Percentiles rank a stretch among this genome's conserved stretches.
Evolutionary conservation across 1,139 yeast species (phyloP).

Genomic region (Candida tetrigidarum): DNA sequence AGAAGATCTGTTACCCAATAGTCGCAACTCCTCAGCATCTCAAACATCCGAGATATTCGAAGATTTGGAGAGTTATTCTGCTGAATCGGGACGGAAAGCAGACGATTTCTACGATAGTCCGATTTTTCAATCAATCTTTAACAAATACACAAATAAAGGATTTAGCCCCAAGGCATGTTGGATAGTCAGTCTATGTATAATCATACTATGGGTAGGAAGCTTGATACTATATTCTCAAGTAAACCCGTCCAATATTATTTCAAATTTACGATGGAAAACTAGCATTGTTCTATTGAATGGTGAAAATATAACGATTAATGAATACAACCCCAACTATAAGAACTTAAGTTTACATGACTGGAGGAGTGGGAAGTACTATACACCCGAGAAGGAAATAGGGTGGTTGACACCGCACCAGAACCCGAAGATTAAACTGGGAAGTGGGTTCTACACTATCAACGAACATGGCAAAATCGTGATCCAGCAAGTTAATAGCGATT

Average conservation of each 20-base stretch:
- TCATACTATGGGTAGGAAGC: slow-evolving; percentile 32
- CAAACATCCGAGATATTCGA: slow-evolving; percentile 35
- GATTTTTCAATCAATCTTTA: slow-evolving; percentile 28
- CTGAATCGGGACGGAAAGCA: slow-evolving; percentile 8
- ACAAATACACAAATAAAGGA: slow-evolving; percentile 23
- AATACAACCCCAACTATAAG: slow-evolving; percentile 28
- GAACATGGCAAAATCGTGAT: slow-evolving; percentile 22
- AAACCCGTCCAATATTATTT: slow-evolving; percentile 24
- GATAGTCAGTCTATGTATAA: slow-evolving; percentile 11
- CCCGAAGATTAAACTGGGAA: slow-evolving; percentile 24
- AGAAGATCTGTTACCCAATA: not conserved
- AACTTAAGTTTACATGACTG: slow-evolving; percentile 36
- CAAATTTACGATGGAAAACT: slow-evolving; percentile 33
- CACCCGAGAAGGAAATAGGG: slow-evolving; percentile 23
- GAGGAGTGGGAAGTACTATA: slow-evolving; percentile 28
- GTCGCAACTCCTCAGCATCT: slow-evolving; percentile 22
- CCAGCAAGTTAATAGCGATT: slow-evolving; percentile 25
- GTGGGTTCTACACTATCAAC: slow-evolving; percentile 38
- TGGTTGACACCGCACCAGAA: slow-evolving; percentile 40
- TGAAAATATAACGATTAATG: slow-evolving; percentile 36
- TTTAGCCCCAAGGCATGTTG: slow-evolving; percentile 15
- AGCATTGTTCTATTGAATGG: slow-evolving; percentile 28
- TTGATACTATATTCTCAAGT: slow-evolving; percentile 36
- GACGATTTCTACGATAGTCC: slow-evolving; percentile 32
- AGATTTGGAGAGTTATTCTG: slow-evolving; percentile 26